Conservation (phyloP, 371 early-diverging fungal species). For the Mucor circinelloides region DNA sequence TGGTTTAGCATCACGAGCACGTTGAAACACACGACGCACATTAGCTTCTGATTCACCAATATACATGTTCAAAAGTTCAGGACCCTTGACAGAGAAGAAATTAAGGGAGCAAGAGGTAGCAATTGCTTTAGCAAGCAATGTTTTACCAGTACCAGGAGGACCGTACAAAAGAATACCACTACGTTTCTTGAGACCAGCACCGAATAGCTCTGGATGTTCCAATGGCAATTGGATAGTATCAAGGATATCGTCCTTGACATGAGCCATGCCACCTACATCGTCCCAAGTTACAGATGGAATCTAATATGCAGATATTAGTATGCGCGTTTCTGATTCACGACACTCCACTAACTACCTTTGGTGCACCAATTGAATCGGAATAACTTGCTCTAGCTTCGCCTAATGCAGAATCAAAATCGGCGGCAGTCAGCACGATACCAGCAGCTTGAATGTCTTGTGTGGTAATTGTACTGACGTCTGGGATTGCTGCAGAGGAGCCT, state of each 20-base stretch:
- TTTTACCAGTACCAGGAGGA: constrained; percentile 99
- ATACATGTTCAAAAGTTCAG: constrained; percentile 90
- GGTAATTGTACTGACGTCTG: constrained; percentile 15
- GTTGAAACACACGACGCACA: constrained; percentile 96
- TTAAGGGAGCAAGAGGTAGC: constrained; percentile 97
- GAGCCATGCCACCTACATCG: constrained; percentile 98
- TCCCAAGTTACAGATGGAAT: constrained; percentile 98
- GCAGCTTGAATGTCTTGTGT: constrained; percentile 65
- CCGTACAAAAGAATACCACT: constrained; percentile 96
- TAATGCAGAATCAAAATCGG: constrained; percentile 82
- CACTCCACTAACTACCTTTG: constrained; percentile 59
- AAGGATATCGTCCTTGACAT: constrained; percentile 95
- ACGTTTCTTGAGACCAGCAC: constrained; percentile 95
- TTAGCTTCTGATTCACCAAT: constrained; percentile 98
- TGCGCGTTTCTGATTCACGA: neutral
- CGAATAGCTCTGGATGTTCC: constrained; percentile 96
- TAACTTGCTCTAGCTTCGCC: constrained; percentile 80
- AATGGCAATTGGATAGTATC: constrained; percentile 99
- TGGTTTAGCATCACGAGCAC: constrained; percentile 97
- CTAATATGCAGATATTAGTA: constrained; percentile 19
- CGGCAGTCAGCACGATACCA: constrained; percentile 72
- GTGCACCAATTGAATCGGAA: constrained; percentile 93
- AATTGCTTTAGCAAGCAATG: constrained; percentile 98
- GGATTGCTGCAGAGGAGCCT: neutral
- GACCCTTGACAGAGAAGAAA: constrained; percentile 99